Conservation (phyloP, 2,329 filamentous ascomycete genomes). For the Didymella pomorum region DNA sequence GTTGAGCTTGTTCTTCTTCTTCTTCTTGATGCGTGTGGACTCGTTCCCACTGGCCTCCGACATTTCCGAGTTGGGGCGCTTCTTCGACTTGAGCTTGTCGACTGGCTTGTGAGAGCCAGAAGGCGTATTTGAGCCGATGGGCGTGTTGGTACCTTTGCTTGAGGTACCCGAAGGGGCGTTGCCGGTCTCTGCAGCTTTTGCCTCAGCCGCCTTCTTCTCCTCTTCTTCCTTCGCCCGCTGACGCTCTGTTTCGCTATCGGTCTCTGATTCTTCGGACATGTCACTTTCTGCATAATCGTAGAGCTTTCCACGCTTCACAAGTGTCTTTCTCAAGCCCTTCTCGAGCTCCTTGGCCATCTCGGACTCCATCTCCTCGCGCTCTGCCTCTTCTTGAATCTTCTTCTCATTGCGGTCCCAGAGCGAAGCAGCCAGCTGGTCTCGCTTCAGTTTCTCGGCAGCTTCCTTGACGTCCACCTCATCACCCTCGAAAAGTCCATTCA, state of each 20-base stretch:
- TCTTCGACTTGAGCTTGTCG: conserved; percentile 66
- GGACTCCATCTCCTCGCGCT: conserved; percentile 72
- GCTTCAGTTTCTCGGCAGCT: conserved; percentile 71
- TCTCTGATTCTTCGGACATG: conserved; percentile 45
- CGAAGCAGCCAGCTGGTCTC: conserved; percentile 86
- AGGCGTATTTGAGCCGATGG: conserved; percentile 38
- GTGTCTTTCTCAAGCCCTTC: conserved; percentile 79
- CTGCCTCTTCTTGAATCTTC: conserved; percentile 70
- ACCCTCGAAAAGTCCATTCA: conserved; percentile 53
- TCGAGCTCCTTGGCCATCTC: conserved; percentile 74
- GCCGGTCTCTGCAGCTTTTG: conserved; percentile 59
- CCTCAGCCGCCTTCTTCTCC: conserved; percentile 54
- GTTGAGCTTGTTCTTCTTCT: conserved; percentile 64
- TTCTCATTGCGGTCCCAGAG: conserved; percentile 72
- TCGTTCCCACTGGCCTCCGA: conserved; percentile 95
- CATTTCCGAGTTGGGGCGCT: conserved; percentile 83
- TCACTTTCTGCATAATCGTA: conserved; percentile 88
- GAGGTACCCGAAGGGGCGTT: conserved; percentile 62
- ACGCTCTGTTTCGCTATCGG: conserved; percentile 70
- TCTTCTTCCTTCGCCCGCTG: conserved; percentile 66
- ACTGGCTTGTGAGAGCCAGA: conserved; percentile 62
- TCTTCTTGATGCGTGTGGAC: conserved; percentile 77
- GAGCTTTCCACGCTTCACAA: conserved; percentile 86
- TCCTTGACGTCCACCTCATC: conserved; percentile 66
- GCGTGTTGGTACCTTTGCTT: conserved; percentile 75